phyloP scores from a whole-genome alignment of 306 rosid genomes.

The Prinsepia uniflora region DNA sequence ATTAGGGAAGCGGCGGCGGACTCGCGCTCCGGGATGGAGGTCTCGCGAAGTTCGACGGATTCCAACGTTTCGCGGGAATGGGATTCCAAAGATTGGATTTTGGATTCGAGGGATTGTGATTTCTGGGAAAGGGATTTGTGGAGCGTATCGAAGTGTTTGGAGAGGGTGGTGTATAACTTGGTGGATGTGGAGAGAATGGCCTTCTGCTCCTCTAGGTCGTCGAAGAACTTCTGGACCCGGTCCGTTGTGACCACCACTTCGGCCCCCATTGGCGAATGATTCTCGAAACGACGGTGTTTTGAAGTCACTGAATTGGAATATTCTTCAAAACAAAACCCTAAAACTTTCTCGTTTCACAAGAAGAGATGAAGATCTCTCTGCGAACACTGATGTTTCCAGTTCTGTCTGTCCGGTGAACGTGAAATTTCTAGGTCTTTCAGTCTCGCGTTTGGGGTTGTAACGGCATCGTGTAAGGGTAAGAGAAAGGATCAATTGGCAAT shows the following conservation, averaged over 20 bases:
- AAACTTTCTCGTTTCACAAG: conserved; percentile 21
- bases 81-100: conserved; percentile 46
- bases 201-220: conserved; percentile 54
- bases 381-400: background rate
- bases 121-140: conserved; percentile 47
- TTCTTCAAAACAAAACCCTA: conserved; percentile 1
- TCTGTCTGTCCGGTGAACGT: background rate
- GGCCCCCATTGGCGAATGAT: conserved; percentile 43
- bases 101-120: conserved; percentile 54
- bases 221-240: conserved; percentile 51
- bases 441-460: background rate
- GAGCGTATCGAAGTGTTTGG: conserved; percentile 48
- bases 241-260: conserved; percentile 35
- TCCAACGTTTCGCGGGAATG: conserved; percentile 37
- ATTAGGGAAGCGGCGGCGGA: conserved; percentile 49
- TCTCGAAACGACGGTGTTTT: background rate
- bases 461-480: no score
- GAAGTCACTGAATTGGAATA: background rate
- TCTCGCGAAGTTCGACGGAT: conserved; percentile 45
- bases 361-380: background rate
- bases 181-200: conserved; percentile 50
- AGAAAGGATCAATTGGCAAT: no score
- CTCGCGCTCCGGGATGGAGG: conserved; percentile 56
- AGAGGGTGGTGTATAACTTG: conserved; percentile 44
- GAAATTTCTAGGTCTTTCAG: background rate